Percentiles rank a stretch among this genome's conserved stretches.
These are phyloP conservation scores for Silene vulgaris DNA, from an alignment of 179 eudicot genomes.

Conservation along the genomic window DNA sequence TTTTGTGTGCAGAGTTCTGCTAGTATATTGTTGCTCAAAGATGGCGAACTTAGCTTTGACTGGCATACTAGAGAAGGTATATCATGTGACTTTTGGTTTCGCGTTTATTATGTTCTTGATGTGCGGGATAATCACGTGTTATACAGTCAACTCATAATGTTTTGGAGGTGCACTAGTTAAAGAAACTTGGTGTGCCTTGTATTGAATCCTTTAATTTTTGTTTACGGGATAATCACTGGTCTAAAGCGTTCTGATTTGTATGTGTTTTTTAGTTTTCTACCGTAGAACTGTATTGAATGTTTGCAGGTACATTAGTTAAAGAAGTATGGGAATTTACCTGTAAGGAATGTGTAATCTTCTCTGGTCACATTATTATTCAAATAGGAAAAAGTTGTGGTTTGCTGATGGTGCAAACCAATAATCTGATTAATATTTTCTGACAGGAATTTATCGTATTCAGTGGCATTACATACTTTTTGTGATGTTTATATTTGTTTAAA, in stretches of 20 bases:
- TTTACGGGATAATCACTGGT: too few species aligned
- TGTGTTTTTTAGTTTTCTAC: too few species aligned
- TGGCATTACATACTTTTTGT: not conserved
- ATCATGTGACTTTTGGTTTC: not conserved
- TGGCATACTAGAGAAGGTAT: conserved; percentile 78
- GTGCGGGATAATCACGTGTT: not conserved
- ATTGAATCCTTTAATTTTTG: too few species aligned
- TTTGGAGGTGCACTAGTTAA: too few species aligned
- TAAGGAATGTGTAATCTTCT: not conserved
- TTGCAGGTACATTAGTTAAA: too few species aligned
- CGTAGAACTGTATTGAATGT: too few species aligned
- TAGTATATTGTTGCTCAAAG: conserved; percentile 21
- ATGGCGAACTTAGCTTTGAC: conserved; percentile 67
- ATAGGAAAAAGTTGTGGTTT: not conserved
- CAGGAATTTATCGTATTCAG: not conserved
- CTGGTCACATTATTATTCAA: not conserved
- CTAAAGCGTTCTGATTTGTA: too few species aligned
- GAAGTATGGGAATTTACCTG: too few species aligned
- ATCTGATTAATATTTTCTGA: not conserved
- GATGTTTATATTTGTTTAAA: not conserved
- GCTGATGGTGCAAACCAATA: not conserved
- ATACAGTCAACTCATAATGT: too few species aligned
- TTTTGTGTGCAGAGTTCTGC: conserved; percentile 12
- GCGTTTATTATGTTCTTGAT: not conserved
- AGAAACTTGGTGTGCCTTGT: too few species aligned